These are phyloP conservation scores for Rhizopogon vesiculosus DNA, from an alignment of 768 basidiomycete species.

Conservation along the genomic window DNA sequence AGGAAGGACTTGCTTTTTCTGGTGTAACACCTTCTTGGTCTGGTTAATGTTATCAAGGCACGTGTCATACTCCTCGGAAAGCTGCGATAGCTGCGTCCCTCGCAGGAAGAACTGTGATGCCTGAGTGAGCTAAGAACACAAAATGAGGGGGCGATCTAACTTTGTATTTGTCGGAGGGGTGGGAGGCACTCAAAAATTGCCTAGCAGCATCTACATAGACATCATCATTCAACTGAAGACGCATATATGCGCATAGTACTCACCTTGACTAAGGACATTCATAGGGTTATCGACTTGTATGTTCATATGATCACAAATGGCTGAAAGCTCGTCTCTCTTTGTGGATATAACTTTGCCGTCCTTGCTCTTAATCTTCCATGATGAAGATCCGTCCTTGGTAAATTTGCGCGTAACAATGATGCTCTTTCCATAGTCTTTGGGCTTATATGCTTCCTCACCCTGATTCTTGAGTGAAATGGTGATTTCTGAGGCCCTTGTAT, in stretches of 20 bases:
- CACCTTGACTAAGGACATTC: conserved; percentile 88
- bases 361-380: conserved; percentile 79
- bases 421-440: conserved; percentile 77
- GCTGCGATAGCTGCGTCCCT: conserved; percentile 87
- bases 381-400: conserved; percentile 65
- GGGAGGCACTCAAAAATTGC: conserved; percentile 82
- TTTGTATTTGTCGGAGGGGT: conserved; percentile 84
- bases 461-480: conserved; percentile 83
- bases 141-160: conserved; percentile 33
- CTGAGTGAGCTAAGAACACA: background rate
- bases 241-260: background rate
- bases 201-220: conserved; percentile 28
- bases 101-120: conserved; percentile 79
- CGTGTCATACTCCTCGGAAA: conserved; percentile 80
- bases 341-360: conserved; percentile 63
- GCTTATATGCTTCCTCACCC: conserved; percentile 86
- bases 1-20: conserved; percentile 75
- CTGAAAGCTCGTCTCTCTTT: conserved; percentile 80
- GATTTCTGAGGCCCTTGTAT: conserved; percentile 61
- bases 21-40: conserved; percentile 58
- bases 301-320: conserved; percentile 93
- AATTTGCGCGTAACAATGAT: conserved; percentile 84
- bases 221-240: background rate
- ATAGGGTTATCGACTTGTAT: conserved; percentile 96
- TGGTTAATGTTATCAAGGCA: conserved; percentile 70